Conservation (phyloP, 2,329 filamentous ascomycete genomes). For the Claviceps pusilla region DNA sequence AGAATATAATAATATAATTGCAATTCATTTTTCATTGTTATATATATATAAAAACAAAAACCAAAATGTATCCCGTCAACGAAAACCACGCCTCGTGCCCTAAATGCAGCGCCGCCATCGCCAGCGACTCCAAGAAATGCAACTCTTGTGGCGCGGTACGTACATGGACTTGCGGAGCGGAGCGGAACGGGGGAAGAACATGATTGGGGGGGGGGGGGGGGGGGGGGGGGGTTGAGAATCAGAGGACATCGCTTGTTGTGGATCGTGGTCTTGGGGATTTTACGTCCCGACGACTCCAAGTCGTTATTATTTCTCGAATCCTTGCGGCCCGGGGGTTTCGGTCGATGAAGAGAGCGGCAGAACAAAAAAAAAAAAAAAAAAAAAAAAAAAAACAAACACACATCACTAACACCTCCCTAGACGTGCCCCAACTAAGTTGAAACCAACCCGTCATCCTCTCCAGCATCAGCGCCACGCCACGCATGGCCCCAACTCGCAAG, state of each 20-base stretch:
- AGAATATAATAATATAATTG: too few relatives aligned
- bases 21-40: not conserved
- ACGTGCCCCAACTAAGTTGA: conserved; percentile 17
- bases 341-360: not conserved
- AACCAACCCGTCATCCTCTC: not conserved
- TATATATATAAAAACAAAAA: not conserved
- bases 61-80: not conserved
- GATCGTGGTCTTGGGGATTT: too few relatives aligned
- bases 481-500: not conserved
- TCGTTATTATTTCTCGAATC: too few relatives aligned
- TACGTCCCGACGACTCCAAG: too few relatives aligned
- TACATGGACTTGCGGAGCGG: conserved; percentile 4
- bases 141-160: conserved; percentile 41
- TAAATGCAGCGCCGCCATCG: conserved; percentile 37
- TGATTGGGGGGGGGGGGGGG: too few relatives aligned
- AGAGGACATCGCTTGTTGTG: too few relatives aligned
- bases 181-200: too few relatives aligned
- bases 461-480: not conserved
- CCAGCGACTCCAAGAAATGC: conserved; percentile 36
- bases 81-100: conserved; percentile 31
- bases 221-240: not conserved
- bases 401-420: conserved; percentile 7
- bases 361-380: not conserved
- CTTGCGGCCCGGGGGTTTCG: too few relatives aligned
- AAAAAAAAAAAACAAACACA: not conserved